Conservation (phyloP, 2,329 filamentous ascomycete genomes). For the Huntiella decipiens region DNA sequence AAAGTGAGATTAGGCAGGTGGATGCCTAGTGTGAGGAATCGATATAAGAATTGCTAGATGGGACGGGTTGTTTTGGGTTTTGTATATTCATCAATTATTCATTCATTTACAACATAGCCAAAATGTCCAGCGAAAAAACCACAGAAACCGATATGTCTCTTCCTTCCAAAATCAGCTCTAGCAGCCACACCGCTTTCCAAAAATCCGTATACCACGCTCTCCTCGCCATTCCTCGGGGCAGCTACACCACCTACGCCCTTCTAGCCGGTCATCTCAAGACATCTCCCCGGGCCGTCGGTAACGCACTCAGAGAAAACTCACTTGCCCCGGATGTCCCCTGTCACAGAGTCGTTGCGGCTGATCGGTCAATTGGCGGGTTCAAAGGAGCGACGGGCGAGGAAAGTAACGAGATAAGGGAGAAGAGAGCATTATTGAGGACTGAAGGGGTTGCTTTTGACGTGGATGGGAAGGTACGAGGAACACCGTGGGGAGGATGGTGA, state of each 20-base stretch:
- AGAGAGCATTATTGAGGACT: conserved; percentile 37
- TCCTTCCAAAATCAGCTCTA: conserved; percentile 26
- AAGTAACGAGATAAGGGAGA: conserved; percentile 41
- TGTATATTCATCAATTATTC: no score
- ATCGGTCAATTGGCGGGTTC: conserved; percentile 40
- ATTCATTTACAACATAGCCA: no score
- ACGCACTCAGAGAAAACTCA: conserved; percentile 58
- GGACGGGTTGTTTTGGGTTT: no score
- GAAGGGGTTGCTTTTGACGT: conserved; percentile 48
- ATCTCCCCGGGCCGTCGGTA: conserved; percentile 59
- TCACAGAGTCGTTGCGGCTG: conserved; percentile 56
- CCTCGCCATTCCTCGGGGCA: conserved; percentile 56
- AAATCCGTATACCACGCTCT: conserved; percentile 51
- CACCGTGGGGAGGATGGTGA: conserved; percentile 27
- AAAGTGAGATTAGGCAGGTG: not conserved
- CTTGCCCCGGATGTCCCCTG: conserved; percentile 71
- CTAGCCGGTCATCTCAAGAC: conserved; percentile 49
- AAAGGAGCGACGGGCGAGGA: conserved; percentile 45
- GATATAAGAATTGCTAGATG: no score
- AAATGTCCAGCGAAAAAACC: no score
- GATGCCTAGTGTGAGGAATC: not conserved
- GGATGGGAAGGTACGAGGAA: conserved; percentile 38
- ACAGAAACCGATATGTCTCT: not conserved
- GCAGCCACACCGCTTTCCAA: conserved; percentile 33
- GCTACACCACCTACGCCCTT: conserved; percentile 59